These are phyloP conservation scores for Quercus aquifolioides DNA, from an alignment of 306 rosid species.

Conservation along the genomic window DNA sequence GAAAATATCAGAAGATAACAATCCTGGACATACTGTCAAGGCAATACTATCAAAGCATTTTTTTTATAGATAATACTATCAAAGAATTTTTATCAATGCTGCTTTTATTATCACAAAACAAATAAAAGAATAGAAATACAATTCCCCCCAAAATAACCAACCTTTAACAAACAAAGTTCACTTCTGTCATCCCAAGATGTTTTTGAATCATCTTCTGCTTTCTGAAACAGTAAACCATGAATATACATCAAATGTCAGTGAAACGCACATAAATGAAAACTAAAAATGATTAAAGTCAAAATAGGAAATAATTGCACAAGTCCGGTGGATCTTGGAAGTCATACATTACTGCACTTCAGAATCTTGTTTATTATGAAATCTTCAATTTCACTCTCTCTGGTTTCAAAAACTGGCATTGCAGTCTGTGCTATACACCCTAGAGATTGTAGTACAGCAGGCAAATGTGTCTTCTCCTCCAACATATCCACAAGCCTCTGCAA, in stretches of 20 bases:
- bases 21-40: slow-evolving; percentile 2
- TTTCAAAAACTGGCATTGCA: slow-evolving; percentile 96
- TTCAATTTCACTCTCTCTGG: slow-evolving; percentile 82
- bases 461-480: slow-evolving; percentile 79
- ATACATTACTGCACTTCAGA: slow-evolving; percentile 63
- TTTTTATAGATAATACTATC: background rate
- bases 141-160: slow-evolving; percentile 28
- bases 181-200: slow-evolving; percentile 81
- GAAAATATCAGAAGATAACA: background rate
- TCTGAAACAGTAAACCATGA: slow-evolving; percentile 49
- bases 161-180: slow-evolving; percentile 88
- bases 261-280: slow-evolving; percentile 17
- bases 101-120: slow-evolving; percentile 1
- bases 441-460: slow-evolving; percentile 94
- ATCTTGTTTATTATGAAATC: slow-evolving; percentile 70
- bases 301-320: slow-evolving; percentile 15
- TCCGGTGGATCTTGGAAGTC: slow-evolving; percentile 26
- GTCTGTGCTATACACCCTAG: slow-evolving; percentile 95
- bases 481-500: slow-evolving; percentile 87
- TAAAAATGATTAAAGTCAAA: slow-evolving; percentile 20
- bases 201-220: slow-evolving; percentile 48
- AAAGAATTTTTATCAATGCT: background rate
- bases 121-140: slow-evolving; percentile 11
- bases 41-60: too few relatives aligned
- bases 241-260: slow-evolving; percentile 7